A percentile compares a stretch with the other conserved stretches of the same genome.
Conservation (phyloP, 495 filamentous ascomycete species). For the Lichina pygmaea region DNA sequence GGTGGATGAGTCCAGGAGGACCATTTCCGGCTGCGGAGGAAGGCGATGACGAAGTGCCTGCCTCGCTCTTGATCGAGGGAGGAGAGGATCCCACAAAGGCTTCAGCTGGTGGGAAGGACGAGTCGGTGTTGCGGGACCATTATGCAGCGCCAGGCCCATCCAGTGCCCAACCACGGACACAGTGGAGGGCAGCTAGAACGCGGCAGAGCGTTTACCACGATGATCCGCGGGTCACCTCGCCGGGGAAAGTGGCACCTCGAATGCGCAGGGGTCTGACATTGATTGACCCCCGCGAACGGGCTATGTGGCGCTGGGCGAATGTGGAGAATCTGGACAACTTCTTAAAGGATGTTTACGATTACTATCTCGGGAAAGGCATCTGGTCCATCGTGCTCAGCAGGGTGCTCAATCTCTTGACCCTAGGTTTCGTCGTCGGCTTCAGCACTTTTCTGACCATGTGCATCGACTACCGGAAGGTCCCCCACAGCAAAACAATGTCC, state of each 20-base stretch:
- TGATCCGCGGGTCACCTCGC: conserved; percentile 3
- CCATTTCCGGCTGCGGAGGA: conserved; percentile 28
- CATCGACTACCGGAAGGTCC: conserved; percentile 53
- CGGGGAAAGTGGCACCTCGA: conserved; percentile 4
- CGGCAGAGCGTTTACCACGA: conserved; percentile 33
- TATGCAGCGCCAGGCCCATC: too few species aligned
- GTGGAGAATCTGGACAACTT: conserved; percentile 81
- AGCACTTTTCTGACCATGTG: conserved; percentile 69
- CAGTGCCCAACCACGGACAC: conserved; percentile 14
- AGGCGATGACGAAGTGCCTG: conserved; percentile 73
- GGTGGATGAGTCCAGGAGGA: conserved; percentile 1
- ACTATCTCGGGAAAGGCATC: conserved; percentile 63
- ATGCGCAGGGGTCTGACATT: conserved; percentile 18
- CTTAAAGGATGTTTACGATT: conserved; percentile 70
- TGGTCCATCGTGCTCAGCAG: conserved; percentile 66
- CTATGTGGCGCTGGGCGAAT: conserved; percentile 91
- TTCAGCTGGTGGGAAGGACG: conserved; percentile 4
- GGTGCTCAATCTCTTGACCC: conserved; percentile 42
- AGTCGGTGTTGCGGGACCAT: background rate
- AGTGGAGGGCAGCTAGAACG: conserved; percentile 38
- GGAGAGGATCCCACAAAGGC: conserved; percentile 10
- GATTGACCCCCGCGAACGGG: conserved; percentile 47
- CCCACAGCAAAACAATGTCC: conserved; percentile 43
- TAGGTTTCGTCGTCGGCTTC: conserved; percentile 62
- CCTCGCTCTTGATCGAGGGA: conserved; percentile 63